phyloP scores from a whole-genome alignment of 2,329 filamentous ascomycete species.

The Cytospora chrysosperma region DNA sequence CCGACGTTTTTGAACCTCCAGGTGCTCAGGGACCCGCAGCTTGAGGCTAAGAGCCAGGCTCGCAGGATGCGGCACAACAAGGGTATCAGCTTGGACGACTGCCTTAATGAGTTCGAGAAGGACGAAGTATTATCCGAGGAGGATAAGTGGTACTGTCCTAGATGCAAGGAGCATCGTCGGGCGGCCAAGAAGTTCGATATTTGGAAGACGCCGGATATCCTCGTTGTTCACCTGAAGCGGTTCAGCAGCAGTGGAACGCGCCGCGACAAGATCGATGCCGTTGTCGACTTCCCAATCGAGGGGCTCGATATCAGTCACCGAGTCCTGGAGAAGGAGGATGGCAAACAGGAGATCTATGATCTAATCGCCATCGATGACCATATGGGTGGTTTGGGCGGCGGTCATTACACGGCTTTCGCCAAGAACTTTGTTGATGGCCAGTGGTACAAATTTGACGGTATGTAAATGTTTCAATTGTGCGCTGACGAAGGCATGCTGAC shows the following conservation, averaged over 20 bases:
- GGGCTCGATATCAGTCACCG: conserved; percentile 78
- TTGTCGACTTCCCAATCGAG: conserved; percentile 89
- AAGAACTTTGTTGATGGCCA: conserved; percentile 85
- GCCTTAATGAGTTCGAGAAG: conserved; percentile 90
- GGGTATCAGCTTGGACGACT: conserved; percentile 84
- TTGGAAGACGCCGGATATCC: conserved; percentile 94
- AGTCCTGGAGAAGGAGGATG: conserved; percentile 76
- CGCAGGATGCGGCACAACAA: conserved; percentile 67
- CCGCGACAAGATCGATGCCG: conserved; percentile 85
- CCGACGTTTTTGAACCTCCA: conserved; percentile 55
- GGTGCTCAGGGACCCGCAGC: conserved; percentile 59
- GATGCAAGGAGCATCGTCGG: conserved; percentile 89
- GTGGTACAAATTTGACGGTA: conserved; percentile 98
- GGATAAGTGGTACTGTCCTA: conserved; percentile 96
- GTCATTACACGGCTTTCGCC: conserved; percentile 93
- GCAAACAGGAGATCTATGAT: conserved; percentile 84
- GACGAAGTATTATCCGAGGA: conserved; percentile 91
- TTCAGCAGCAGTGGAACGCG: conserved; percentile 84
- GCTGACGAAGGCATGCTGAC: neutral
- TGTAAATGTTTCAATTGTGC: conserved; percentile 33
- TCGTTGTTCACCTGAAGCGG: conserved; percentile 92
- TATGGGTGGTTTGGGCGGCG: conserved; percentile 87
- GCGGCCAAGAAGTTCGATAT: conserved; percentile 96
- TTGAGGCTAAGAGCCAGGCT: conserved; percentile 61
- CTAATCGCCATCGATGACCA: conserved; percentile 96